Evolutionary conservation across 805 yeast species (phyloP).

Genomic region (Pichia phayaonensis): DNA sequence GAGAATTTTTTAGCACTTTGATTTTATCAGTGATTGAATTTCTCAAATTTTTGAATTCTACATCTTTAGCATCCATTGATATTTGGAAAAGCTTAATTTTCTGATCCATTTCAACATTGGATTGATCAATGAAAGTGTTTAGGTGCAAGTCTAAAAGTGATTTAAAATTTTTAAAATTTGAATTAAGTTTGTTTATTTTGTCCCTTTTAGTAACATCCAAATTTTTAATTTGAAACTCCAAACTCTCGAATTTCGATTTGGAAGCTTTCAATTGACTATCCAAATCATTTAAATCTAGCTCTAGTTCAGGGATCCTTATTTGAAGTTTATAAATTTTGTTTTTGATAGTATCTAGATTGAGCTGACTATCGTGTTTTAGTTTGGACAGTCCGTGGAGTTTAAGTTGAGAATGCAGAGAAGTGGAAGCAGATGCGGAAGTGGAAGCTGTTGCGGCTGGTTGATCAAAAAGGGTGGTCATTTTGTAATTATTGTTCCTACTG

Average conservation of each 20-base stretch:
- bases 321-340: slow-evolving; percentile 21
- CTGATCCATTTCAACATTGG: background rate
- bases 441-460: background rate
- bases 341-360: slow-evolving; percentile 21
- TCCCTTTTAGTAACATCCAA: slow-evolving; percentile 18
- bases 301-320: slow-evolving; percentile 22
- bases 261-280: slow-evolving; percentile 17
- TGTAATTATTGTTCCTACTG: background rate
- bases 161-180: slow-evolving; percentile 31
- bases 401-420: background rate
- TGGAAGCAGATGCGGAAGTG: background rate
- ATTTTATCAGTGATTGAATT: slow-evolving; percentile 12
- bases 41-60: slow-evolving; percentile 26
- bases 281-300: slow-evolving; percentile 23
- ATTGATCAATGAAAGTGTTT: background rate
- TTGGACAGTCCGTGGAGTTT: slow-evolving; percentile 2
- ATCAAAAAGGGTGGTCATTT: background rate
- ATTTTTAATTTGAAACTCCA: slow-evolving; percentile 27
- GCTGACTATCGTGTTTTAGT: slow-evolving; percentile 5
- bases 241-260: slow-evolving; percentile 20
- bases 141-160: slow-evolving; percentile 20
- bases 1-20: slow-evolving; percentile 11
- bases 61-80: slow-evolving; percentile 27
- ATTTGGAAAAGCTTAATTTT: slow-evolving; percentile 22
- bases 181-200: slow-evolving; percentile 21